A percentile compares a stretch with the other conserved stretches of the same genome.
Conservation (phyloP, 2,329 filamentous ascomycete genomes). For the Aspergillus tamarii region DNA sequence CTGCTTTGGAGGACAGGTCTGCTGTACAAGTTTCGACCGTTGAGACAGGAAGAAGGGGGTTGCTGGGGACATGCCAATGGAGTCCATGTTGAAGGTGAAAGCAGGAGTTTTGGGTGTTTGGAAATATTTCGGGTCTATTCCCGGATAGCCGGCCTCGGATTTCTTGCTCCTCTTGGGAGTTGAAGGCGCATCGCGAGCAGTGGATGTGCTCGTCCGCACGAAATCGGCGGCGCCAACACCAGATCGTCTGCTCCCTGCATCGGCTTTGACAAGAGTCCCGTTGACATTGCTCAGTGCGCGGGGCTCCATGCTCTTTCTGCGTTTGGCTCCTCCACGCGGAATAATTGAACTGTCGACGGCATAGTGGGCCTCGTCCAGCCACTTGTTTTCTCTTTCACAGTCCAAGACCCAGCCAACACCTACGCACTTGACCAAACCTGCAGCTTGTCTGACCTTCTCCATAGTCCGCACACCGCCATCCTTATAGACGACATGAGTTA, state of each 20-base stretch:
- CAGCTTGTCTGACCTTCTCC: conserved; percentile 74
- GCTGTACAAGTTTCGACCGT: conserved; percentile 50
- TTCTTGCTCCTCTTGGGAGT: conserved; percentile 19
- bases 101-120: conserved; percentile 39
- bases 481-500: conserved; percentile 90
- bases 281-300: conserved; percentile 70
- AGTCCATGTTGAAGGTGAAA: conserved; percentile 41
- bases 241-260: conserved; percentile 34
- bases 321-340: conserved; percentile 70
- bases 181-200: conserved; percentile 18
- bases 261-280: conserved; percentile 58
- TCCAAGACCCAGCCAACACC: conserved; percentile 88
- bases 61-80: conserved; percentile 47
- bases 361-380: conserved; percentile 74
- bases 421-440: conserved; percentile 79
- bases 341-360: conserved; percentile 68
- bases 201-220: conserved; percentile 38
- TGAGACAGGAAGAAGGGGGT: conserved; percentile 52
- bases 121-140: conserved; percentile 24
- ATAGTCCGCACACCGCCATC: conserved; percentile 80
- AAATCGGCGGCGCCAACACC: conserved; percentile 36
- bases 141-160: conserved; percentile 21
- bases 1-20: conserved; percentile 60
- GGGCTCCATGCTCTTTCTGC: conserved; percentile 82
- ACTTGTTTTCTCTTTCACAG: conserved; percentile 74